Evolutionary conservation across 2,329 filamentous ascomycete species (phyloP).

Genomic region (Sclerotiophoma versabilis): DNA sequence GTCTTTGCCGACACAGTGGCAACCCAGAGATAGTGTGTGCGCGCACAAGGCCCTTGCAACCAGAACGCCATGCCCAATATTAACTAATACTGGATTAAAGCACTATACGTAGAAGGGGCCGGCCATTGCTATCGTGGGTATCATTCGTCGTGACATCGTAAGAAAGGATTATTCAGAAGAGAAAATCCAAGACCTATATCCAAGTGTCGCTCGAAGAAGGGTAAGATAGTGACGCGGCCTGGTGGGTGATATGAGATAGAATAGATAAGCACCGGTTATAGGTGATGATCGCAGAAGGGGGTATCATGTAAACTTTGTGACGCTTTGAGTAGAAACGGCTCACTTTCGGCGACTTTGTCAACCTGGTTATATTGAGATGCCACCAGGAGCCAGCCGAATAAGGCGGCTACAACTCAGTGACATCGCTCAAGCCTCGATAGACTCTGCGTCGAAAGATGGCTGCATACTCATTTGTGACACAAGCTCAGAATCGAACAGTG

Average conservation of each 20-base stretch:
- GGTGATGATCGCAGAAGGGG: slow-evolving; percentile 16
- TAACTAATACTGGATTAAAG: slow-evolving; percentile 31
- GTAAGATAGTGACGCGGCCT: slow-evolving; percentile 11
- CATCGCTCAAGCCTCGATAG: slow-evolving; percentile 12
- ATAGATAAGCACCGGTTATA: slow-evolving; percentile 18
- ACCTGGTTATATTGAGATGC: slow-evolving; percentile 5
- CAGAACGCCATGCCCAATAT: slow-evolving; percentile 27
- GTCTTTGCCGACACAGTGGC: slow-evolving; percentile 13
- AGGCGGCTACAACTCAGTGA: slow-evolving; percentile 14
- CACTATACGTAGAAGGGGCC: slow-evolving; percentile 32
- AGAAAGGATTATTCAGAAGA: slow-evolving; percentile 31
- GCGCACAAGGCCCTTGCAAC: slow-evolving; percentile 22
- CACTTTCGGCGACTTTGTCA: not conserved
- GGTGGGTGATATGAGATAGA: slow-evolving; percentile 16
- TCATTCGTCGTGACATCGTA: slow-evolving; percentile 49
- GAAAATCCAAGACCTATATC: slow-evolving; percentile 23
- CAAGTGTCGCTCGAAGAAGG: slow-evolving; percentile 19
- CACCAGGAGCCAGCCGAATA: slow-evolving; percentile 10
- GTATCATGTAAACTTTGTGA: slow-evolving; percentile 9
- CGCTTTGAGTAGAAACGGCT: not conserved
- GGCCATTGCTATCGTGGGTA: slow-evolving; percentile 46
- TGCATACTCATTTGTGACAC: not conserved
- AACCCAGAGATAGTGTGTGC: slow-evolving; percentile 21
- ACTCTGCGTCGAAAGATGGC: not conserved
- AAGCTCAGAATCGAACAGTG: slow-evolving; percentile 43